phyloP scores from a whole-genome alignment of 2,329 filamentous ascomycete genomes.

The Cladophialophora psammophila region DNA sequence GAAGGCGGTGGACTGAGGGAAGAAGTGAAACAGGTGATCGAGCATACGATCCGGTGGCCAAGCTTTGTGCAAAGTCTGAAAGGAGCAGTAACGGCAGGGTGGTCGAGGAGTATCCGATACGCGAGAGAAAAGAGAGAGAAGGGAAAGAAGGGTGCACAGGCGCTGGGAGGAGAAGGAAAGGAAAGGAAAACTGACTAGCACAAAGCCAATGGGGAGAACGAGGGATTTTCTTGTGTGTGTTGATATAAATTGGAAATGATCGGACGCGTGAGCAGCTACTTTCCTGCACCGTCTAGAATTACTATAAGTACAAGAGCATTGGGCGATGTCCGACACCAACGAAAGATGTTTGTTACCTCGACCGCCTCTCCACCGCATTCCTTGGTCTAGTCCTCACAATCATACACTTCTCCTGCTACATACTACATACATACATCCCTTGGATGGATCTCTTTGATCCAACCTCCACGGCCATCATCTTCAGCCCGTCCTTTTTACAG shows the following conservation, averaged over 20 bases:
- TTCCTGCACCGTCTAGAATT: slow-evolving; percentile 32
- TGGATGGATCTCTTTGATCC: too few species aligned
- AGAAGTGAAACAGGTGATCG: slow-evolving; percentile 78
- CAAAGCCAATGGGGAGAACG: background rate
- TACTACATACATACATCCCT: too few species aligned
- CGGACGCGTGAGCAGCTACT: slow-evolving; percentile 36
- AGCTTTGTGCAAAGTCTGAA: slow-evolving; percentile 88
- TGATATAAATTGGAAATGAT: slow-evolving; percentile 8
- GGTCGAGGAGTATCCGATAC: slow-evolving; percentile 75
- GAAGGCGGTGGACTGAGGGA: slow-evolving; percentile 67
- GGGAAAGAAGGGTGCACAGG: slow-evolving; percentile 40
- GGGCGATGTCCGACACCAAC: background rate
- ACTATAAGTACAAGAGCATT: slow-evolving; percentile 3
- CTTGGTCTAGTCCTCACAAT: background rate
- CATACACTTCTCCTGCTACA: background rate
- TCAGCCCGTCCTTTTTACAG: background rate
- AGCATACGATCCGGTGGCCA: slow-evolving; percentile 89
- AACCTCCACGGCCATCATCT: background rate
- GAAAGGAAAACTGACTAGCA: slow-evolving; percentile 13
- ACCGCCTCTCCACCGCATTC: background rate
- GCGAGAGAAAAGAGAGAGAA: slow-evolving; percentile 76
- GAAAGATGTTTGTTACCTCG: background rate
- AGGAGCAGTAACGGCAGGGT: slow-evolving; percentile 78
- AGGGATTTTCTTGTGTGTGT: slow-evolving; percentile 24
- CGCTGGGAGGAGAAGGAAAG: slow-evolving; percentile 19